These are phyloP conservation scores for Mrakia gelida DNA, from an alignment of 768 basidiomycete species.

Conservation along the genomic window DNA sequence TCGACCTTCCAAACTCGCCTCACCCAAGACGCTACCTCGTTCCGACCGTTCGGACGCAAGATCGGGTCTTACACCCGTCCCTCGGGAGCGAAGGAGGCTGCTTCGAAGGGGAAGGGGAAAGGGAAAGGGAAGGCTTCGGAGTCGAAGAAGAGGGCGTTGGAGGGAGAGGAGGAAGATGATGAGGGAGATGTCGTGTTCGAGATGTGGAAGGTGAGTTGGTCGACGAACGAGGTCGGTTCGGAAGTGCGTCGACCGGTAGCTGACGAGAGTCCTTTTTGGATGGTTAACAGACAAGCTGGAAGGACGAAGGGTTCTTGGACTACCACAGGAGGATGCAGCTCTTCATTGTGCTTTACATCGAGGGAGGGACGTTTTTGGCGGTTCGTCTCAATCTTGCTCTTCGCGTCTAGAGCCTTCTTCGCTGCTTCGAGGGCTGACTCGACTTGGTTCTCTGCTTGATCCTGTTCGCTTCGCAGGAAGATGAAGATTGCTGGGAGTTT, in stretches of 20 bases:
- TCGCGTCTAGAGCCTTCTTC: not conserved
- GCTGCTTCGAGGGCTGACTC: not conserved
- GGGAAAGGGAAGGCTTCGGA: slow-evolving; percentile 39
- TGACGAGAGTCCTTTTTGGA: not conserved
- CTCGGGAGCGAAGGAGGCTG: slow-evolving; percentile 44
- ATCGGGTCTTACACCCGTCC: slow-evolving; percentile 73
- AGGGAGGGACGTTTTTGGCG: slow-evolving; percentile 88
- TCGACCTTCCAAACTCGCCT: slow-evolving; percentile 64
- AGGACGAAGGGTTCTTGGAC: slow-evolving; percentile 80
- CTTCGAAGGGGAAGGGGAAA: slow-evolving; percentile 57
- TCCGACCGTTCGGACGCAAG: slow-evolving; percentile 70
- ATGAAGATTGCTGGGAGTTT: slow-evolving; percentile 93
- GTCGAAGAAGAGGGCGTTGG: slow-evolving; percentile 31
- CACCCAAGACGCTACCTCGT: slow-evolving; percentile 69
- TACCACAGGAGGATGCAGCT: slow-evolving; percentile 90
- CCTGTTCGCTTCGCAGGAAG: slow-evolving; percentile 53
- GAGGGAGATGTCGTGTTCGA: slow-evolving; percentile 29
- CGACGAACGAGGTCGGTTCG: not conserved
- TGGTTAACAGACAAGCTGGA: slow-evolving; percentile 63
- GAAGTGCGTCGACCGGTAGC: not conserved
- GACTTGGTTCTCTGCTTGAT: too few species aligned
- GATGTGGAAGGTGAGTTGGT: slow-evolving; percentile 73
- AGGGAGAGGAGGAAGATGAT: slow-evolving; percentile 19
- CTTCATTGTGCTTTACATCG: slow-evolving; percentile 90
- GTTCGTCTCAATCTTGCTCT: slow-evolving; percentile 34